Conservation (phyloP, 2,329 filamentous ascomycete species). For the Colletotrichum chlorophyti region DNA sequence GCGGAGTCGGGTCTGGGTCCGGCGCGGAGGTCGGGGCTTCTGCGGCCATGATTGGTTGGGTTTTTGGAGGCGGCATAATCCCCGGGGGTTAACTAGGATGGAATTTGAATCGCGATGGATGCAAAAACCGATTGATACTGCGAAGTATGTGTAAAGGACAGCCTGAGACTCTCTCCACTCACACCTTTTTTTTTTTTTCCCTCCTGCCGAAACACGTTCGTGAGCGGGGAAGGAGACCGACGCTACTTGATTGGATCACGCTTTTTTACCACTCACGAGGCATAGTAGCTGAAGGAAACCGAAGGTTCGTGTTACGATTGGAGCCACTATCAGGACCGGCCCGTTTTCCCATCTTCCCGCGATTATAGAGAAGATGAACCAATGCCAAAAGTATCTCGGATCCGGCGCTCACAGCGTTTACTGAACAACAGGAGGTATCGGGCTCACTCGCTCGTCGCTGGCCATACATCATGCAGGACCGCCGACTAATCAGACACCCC, state of each 20-base stretch:
- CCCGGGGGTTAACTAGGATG: too few species aligned
- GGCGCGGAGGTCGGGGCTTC: neutral
- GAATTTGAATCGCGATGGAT: too few species aligned
- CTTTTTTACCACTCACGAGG: neutral
- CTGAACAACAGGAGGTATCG: too few species aligned
- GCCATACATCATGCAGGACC: too few species aligned
- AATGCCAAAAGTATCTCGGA: neutral
- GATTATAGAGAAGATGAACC: neutral
- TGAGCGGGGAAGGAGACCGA: neutral
- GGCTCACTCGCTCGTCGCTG: too few species aligned
- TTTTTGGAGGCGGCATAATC: too few species aligned
- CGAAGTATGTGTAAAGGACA: neutral
- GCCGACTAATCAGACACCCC: neutral
- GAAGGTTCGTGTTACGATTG: neutral
- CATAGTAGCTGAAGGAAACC: too few species aligned
- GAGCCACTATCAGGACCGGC: slow-evolving; percentile 3
- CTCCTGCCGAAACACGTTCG: neutral
- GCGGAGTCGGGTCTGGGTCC: neutral
- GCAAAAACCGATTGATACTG: too few species aligned
- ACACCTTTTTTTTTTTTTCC: too few species aligned
- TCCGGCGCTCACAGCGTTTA: neutral
- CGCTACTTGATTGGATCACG: neutral
- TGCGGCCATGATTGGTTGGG: neutral
- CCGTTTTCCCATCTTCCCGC: neutral
- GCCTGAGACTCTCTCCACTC: neutral